Evolutionary conservation across 306 rosid species (phyloP).

Genomic region (Ammopiptanthus mongolicus): DNA sequence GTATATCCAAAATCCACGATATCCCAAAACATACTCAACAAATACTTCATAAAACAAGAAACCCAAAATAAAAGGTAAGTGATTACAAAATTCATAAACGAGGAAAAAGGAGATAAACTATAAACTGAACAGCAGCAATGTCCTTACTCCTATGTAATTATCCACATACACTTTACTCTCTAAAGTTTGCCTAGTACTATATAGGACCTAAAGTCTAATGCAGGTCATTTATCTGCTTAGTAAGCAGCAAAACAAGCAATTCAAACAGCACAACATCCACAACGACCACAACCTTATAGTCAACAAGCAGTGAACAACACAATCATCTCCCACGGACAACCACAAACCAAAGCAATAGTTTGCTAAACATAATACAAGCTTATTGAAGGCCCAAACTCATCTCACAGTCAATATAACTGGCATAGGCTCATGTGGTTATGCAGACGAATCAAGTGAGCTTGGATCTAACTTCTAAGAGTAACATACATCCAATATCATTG

Average conservation of each 20-base stretch:
- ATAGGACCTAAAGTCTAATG: background rate
- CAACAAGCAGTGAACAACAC: background rate
- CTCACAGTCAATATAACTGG: background rate
- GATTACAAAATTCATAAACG: background rate
- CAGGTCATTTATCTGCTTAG: background rate
- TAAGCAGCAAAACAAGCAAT: background rate
- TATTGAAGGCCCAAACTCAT: conserved; percentile 5
- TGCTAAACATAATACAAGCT: background rate
- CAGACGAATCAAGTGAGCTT: background rate
- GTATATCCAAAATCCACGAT: background rate
- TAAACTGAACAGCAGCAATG: background rate
- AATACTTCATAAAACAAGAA: background rate
- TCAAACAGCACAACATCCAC: background rate
- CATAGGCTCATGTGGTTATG: background rate
- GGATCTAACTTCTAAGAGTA: background rate
- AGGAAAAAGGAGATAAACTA: background rate
- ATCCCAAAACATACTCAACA: background rate
- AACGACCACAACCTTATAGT: background rate
- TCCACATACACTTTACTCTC: background rate
- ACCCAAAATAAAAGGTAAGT: background rate
- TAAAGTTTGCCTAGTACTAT: background rate
- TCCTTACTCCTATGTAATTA: no score
- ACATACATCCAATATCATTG: background rate
- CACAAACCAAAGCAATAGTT: conserved; percentile 4
- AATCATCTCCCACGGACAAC: background rate